Evolutionary conservation across 192 early-diverging fungal species (phyloP).

Genomic region (Pilaira anomala): DNA sequence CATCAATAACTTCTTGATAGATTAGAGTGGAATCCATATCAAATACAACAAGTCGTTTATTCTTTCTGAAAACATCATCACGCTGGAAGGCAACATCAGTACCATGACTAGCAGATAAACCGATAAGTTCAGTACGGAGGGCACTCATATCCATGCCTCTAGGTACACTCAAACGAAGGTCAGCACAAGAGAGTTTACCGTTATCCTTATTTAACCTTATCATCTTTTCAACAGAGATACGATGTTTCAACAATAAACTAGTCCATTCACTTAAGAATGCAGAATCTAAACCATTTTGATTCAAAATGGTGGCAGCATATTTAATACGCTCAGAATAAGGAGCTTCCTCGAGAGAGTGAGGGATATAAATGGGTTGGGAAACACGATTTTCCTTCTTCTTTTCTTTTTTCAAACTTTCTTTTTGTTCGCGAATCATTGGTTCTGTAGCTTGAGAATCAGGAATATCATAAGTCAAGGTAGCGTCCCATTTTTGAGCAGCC

Average conservation of each 20-base stretch:
- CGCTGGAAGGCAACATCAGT: conserved; percentile 86
- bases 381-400: conserved; percentile 33
- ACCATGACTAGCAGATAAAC: conserved; percentile 63
- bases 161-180: conserved; percentile 84
- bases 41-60: conserved; percentile 95
- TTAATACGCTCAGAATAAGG: conserved; percentile 82
- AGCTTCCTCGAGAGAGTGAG: conserved; percentile 71
- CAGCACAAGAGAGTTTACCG: conserved; percentile 67
- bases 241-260: conserved; percentile 64
- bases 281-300: conserved; percentile 74
- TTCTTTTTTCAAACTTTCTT: conserved; percentile 25
- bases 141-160: conserved; percentile 57
- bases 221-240: conserved; percentile 88
- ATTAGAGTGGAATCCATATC: conserved; percentile 99
- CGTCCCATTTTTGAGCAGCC: conserved; percentile 83
- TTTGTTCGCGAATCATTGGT: conserved; percentile 46
- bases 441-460: conserved; percentile 56
- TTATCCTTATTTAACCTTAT: conserved; percentile 65
- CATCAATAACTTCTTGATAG: conserved; percentile 98
- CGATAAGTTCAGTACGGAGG: conserved; percentile 69
- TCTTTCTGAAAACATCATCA: conserved; percentile 80
- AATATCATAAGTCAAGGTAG: conserved; percentile 79
- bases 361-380: conserved; percentile 30
- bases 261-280: conserved; percentile 83
- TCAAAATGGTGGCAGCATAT: conserved; percentile 84